Evolutionary conservation across 306 rosid genomes (phyloP).

Genomic region (Styphnolobium japonicum): DNA sequence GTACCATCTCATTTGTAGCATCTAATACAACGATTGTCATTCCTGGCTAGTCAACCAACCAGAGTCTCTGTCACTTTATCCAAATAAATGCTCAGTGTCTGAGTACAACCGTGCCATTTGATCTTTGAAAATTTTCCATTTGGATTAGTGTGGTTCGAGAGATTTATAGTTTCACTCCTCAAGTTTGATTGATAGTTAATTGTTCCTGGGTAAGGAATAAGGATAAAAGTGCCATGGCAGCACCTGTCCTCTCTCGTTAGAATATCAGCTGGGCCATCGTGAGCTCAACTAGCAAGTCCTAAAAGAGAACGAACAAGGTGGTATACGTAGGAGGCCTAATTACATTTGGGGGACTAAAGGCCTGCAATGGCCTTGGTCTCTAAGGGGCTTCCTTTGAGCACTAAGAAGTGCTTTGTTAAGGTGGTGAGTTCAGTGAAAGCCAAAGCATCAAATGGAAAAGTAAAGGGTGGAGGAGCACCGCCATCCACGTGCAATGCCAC

Average conservation of each 20-base stretch:
- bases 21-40: background rate
- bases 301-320: background rate
- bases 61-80: background rate
- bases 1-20: background rate
- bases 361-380: background rate
- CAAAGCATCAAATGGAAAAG: background rate
- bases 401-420: background rate
- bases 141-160: no score
- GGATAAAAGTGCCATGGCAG: background rate
- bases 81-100: background rate
- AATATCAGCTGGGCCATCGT: background rate
- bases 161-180: no score
- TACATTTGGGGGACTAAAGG: slow-evolving; percentile 10
- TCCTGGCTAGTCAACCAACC: background rate
- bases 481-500: slow-evolving; percentile 18
- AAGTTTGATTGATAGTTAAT: no score
- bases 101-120: background rate
- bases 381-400: background rate
- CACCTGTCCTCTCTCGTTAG: background rate
- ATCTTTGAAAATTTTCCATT: no score
- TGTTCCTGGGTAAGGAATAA: no score
- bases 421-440: background rate
- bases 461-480: slow-evolving; percentile 7
- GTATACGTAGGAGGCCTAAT: background rate
- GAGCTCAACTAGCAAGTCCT: background rate